These are phyloP conservation scores for Fragaria nilgerrensis DNA, from an alignment of 306 rosid genomes.

Conservation along the genomic window DNA sequence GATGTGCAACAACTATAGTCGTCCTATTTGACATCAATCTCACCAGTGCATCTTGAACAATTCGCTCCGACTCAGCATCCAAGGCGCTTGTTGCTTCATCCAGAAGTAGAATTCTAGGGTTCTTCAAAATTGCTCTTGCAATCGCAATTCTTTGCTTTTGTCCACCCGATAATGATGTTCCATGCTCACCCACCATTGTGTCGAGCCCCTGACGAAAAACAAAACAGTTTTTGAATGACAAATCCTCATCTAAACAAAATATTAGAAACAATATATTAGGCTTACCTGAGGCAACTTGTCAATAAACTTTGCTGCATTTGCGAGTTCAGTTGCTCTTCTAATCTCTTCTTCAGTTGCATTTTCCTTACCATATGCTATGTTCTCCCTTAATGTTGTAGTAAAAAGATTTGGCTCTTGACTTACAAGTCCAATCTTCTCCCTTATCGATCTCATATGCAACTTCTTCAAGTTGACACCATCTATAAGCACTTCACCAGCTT, in stretches of 20 bases:
- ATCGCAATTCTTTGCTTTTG: constrained; percentile 97
- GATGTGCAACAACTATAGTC: constrained; percentile 88
- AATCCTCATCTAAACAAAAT: neutral
- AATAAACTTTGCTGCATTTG: constrained; percentile 85
- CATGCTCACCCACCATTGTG: constrained; percentile 64
- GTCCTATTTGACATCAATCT: constrained; percentile 66
- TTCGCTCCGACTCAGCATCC: constrained; percentile 84
- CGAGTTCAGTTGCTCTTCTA: constrained; percentile 55
- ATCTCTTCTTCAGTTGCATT: constrained; percentile 72
- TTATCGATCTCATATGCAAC: constrained; percentile 61
- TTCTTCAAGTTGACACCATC: constrained; percentile 69
- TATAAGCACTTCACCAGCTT: constrained; percentile 72
- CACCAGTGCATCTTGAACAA: constrained; percentile 83
- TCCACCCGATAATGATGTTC: constrained; percentile 90
- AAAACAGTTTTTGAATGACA: neutral
- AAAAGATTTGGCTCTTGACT: constrained; percentile 84
- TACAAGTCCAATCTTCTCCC: constrained; percentile 78
- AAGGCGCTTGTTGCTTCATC: constrained; percentile 95
- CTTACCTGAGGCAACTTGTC: constrained; percentile 65
- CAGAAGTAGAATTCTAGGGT: constrained; percentile 81
- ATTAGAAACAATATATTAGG: neutral
- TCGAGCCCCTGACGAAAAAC: constrained; percentile 57
- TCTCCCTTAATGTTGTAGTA: constrained; percentile 57
- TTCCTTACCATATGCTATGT: constrained; percentile 79
- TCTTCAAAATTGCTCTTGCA: constrained; percentile 90